Evolutionary conservation across 225 moss, liverwort and hornwort genomes (phyloP), one percentile per base, ranked within the genome.

Genomic region (Marchantia paleacea): DNA sequence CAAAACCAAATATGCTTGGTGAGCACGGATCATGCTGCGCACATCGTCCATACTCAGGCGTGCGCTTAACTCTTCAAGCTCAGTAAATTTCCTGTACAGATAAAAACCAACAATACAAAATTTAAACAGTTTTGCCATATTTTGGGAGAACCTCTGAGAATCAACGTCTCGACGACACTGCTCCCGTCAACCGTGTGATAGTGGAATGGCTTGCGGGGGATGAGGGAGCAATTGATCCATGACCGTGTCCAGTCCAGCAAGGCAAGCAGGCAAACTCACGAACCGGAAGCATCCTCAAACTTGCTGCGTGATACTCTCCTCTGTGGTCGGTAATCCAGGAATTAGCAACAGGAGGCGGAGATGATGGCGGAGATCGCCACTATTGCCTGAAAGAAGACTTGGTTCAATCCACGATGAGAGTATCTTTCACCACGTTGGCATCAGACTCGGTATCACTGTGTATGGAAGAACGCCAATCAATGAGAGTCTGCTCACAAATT

Each of bases 341-440:
- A 66, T 66, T 66, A 19, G 66, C 26, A 66, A 66, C 66, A 66
- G 66, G 66, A 66, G 66, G 7, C 66, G 66, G 14, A 26, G 66
- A 66, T 10, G 66, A 11, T 66, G 66, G 66, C 11, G 26, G 26
- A 26, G 66, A 24, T 20, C 66, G 66, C 66, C 26, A 66, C 66
- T 26, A 22, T 14, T 26, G 66, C 66, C 57, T 66, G 26, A 10
- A 28, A 9, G 22, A 29, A 20, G 66, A 66, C 66, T 19, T 66
- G 66, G 66, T 66, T 28, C 29, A 26, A 29, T 66, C 26, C 66
- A 66, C 66, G 66, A 66, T 66, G 10, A 14, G 25, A 28, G 66
- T 66, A 28, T 66, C 66, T 66, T 28, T 26, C 22, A 26, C 66
- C 25, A 66, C 66, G 66, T 57, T 57, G 13, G 57, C 57, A 19